Base-by-base conservation (phyloP, 495 filamentous ascomycete species). In the Podospora tetraspora region DNA sequence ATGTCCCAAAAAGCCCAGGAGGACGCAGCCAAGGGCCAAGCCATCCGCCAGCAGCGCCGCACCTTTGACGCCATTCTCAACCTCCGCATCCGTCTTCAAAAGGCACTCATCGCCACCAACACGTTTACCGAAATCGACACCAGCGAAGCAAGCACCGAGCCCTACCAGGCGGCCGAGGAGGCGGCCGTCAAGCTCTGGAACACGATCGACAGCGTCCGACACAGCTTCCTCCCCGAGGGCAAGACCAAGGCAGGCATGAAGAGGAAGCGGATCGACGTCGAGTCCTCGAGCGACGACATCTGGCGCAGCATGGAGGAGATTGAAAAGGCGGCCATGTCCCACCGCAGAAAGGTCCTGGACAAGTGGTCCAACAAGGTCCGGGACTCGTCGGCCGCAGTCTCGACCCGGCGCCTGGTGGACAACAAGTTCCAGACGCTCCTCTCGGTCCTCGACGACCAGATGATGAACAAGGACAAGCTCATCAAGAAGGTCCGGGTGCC, bases 151-250 rank as follows among this genome's bases (percentile, higher is more conserved):
- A 76, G 78, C 23, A 64, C 71, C 11, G 77, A 78, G 71, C 81
- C 79, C 76, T 96, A 86, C 71, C 83, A 89, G 69, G 90, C 90
- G 0, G 96, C 94, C 10, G 95, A 98, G 80, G 84, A 86, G 22
- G 94, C 94, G n/a, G 95, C 93, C 0, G 78, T 97, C 25, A 89
- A 89, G 58, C 84, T 99, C 57, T 97, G 92, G 89, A 94, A 90
- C 69, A 89, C 89, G 1, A 84, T 99, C 29, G 89, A 93, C 72
- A 83, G 83, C 24, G 86, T 97, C 68, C 89, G 94, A 16, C 77
- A 81, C 22, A 86, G 83, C 62, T 76, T 83, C 11, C 68, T 79
- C 30, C 73, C 79, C n/a, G 75, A 79, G 3, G 66, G 70, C 34
- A 74, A 75, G n/a, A 71, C 73, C 34, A 77, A 76, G 67, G 70